Evolutionary conservation across 1,139 yeast genomes (phyloP).

Genomic region (Magnusiomyces magnusii): DNA sequence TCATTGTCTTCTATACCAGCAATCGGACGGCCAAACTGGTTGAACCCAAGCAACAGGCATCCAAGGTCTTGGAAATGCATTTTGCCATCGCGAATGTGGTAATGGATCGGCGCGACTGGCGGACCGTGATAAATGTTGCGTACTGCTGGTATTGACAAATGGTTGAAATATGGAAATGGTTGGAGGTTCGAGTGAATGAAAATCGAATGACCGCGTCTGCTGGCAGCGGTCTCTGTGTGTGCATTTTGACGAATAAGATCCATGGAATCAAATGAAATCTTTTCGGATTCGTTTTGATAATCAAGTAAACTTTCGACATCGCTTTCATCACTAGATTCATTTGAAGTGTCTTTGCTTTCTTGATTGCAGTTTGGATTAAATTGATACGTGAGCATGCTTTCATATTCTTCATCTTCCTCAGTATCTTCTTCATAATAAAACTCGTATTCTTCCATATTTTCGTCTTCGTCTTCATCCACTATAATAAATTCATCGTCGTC

Average conservation of each 20-base stretch:
- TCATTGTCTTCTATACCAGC: conserved; percentile 1
- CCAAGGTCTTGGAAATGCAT: conserved; percentile 4
- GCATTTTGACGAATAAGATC: too few species aligned
- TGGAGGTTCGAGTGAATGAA: neutral
- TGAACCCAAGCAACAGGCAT: conserved; percentile 4
- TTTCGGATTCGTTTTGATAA: neutral
- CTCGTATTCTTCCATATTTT: neutral
- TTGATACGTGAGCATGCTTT: too few species aligned
- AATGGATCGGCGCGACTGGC: conserved; percentile 2
- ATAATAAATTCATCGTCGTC: neutral
- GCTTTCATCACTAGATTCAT: neutral
- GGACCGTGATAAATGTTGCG: neutral
- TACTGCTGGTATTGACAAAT: too few species aligned
- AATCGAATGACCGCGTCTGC: neutral
- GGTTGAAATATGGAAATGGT: neutral
- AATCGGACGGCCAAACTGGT: conserved; percentile 3
- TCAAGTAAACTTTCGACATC: neutral
- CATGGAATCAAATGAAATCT: neutral
- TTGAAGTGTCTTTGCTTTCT: neutral
- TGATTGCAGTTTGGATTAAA: neutral
- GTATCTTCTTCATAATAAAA: neutral
- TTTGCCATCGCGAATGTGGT: neutral
- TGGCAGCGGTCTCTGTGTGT: too few species aligned
- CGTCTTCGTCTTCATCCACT: neutral
- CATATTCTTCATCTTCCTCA: neutral